Conservation (phyloP, 2,329 filamentous ascomycete species). For the Xylariaceae sp. region DNA sequence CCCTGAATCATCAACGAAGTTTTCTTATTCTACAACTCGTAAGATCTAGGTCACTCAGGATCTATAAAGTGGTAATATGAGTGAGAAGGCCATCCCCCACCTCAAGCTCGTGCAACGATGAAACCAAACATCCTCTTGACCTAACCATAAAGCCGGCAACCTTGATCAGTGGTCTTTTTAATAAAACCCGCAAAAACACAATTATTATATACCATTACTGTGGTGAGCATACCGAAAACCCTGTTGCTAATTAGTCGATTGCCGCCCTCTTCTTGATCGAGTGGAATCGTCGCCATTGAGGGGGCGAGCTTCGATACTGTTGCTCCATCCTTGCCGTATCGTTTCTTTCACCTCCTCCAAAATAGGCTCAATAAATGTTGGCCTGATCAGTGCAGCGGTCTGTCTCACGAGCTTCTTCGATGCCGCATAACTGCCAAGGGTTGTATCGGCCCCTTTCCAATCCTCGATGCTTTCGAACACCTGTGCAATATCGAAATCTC, state of each 20-base stretch:
- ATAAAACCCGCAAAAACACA: too few species aligned
- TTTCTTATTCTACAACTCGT: too few species aligned
- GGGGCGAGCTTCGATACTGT: conserved; percentile 1
- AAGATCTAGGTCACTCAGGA: too few species aligned
- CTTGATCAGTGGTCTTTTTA: too few species aligned
- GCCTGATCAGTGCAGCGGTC: conserved; percentile 15
- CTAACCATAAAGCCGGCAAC: too few species aligned
- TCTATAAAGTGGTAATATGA: too few species aligned
- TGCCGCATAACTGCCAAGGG: conserved; percentile 10
- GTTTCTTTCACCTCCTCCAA: conserved; percentile 16
- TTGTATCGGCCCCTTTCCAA: conserved; percentile 16
- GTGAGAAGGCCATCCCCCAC: too few species aligned
- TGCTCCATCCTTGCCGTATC: conserved; percentile 16
- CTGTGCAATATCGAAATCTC: conserved; percentile 19
- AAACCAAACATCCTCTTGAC: too few species aligned
- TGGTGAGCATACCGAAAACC: neutral
- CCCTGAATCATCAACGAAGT: too few species aligned
- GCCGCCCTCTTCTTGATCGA: neutral
- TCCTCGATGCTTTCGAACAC: conserved; percentile 17
- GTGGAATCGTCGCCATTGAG: conserved; percentile 1
- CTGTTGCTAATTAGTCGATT: neutral
- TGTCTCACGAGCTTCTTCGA: conserved; percentile 17
- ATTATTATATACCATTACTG: too few species aligned
- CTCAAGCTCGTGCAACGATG: too few species aligned
- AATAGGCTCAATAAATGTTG: conserved; percentile 18